Conservation (phyloP, 495 filamentous ascomycete genomes). For the Antarctomyces pellizariae region DNA sequence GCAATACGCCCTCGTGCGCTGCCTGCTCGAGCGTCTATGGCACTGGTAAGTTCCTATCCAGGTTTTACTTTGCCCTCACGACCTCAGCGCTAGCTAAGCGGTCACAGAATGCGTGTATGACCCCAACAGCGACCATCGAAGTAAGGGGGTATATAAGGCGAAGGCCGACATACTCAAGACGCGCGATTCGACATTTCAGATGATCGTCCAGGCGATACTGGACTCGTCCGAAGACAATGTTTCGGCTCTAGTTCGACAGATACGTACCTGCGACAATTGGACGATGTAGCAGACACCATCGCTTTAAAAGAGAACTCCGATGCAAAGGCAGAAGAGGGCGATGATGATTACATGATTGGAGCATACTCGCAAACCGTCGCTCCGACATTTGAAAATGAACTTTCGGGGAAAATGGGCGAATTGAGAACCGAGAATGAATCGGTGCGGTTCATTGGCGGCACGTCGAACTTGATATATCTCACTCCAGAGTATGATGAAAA, state of each 20-base stretch:
- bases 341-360: slow-evolving; percentile 18
- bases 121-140: slow-evolving; percentile 81
- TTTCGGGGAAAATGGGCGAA: slow-evolving; percentile 85
- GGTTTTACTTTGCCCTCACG: no score
- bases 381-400: slow-evolving; percentile 48
- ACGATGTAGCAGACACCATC: slow-evolving; percentile 69
- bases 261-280: slow-evolving; percentile 83
- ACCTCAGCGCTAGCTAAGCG: no score
- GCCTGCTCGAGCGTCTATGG: slow-evolving; percentile 91
- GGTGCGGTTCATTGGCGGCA: slow-evolving; percentile 82
- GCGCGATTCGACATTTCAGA: slow-evolving; percentile 69
- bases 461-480: slow-evolving; percentile 77
- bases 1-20: slow-evolving; percentile 74
- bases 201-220: slow-evolving; percentile 75
- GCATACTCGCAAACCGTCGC: no score
- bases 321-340: slow-evolving; percentile 12
- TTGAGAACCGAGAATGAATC: slow-evolving; percentile 70
- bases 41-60: no score
- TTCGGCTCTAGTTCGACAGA: slow-evolving; percentile 56
- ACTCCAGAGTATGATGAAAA: slow-evolving; percentile 26
- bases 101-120: slow-evolving; percentile 83
- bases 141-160: slow-evolving; percentile 95
- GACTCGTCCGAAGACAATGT: slow-evolving; percentile 76
- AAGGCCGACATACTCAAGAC: slow-evolving; percentile 80
- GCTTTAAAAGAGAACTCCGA: slow-evolving; percentile 26